phyloP scores from a whole-genome alignment of 805 yeast genomes.

The Lachancea kluyveri region DNA sequence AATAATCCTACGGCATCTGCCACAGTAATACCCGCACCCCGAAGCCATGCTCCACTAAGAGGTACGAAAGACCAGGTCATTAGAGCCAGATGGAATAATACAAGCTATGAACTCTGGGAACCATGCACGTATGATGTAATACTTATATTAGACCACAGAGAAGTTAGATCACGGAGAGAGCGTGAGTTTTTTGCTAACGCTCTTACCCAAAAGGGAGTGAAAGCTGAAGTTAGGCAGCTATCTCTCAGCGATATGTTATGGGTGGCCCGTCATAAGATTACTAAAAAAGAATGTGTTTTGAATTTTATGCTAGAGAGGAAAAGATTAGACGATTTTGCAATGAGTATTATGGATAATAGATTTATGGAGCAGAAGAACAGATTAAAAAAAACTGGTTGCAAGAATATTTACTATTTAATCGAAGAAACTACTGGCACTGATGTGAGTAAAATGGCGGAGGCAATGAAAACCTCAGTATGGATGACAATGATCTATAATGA shows the following conservation, averaged over 20 bases:
- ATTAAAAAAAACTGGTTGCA: conserved; percentile 60
- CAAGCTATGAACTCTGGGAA: conserved; percentile 47
- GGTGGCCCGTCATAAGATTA: conserved; percentile 65
- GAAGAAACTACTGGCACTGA: conserved; percentile 60
- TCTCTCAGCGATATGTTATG: conserved; percentile 85
- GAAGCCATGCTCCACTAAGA: conserved; percentile 1
- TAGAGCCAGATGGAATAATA: conserved; percentile 20
- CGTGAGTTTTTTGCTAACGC: conserved; percentile 63
- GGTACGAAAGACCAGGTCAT: conserved; percentile 6
- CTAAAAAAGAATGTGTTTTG: conserved; percentile 59
- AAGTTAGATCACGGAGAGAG: conserved; percentile 60
- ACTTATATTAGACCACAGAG: conserved; percentile 75
- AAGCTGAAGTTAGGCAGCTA: conserved; percentile 49
- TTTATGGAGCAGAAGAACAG: conserved; percentile 83
- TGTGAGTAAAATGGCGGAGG: conserved; percentile 44
- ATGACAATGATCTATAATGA: conserved; percentile 58
- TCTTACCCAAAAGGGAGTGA: conserved; percentile 42
- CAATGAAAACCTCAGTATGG: conserved; percentile 72
- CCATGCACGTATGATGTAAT: conserved; percentile 51
- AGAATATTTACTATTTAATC: conserved; percentile 64
- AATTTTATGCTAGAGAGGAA: conserved; percentile 89
- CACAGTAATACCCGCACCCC: neutral
- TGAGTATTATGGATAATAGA: conserved; percentile 82
- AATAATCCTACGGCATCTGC: neutral
- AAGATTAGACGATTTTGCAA: conserved; percentile 76